These are phyloP conservation scores for Platanthera guangdongensis DNA, from an alignment of 106 monocot genomes.

Conservation along the genomic window DNA sequence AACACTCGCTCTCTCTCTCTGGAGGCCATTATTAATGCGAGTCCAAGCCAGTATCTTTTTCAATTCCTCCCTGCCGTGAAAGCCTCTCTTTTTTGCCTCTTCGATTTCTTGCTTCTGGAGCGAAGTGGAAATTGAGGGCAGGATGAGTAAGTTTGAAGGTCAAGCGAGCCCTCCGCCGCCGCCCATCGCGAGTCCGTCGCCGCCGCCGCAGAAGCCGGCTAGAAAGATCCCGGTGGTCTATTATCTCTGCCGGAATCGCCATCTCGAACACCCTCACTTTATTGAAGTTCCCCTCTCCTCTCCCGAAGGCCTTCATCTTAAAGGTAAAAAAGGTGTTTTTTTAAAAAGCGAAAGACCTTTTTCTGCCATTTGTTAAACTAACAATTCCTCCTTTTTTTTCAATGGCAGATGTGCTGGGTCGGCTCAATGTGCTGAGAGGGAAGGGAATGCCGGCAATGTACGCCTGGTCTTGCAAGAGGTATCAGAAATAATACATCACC, in stretches of 20 bases:
- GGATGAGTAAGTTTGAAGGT: conserved; percentile 19
- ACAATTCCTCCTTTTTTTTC: neutral
- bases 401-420: conserved; percentile 51
- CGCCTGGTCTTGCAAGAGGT: conserved; percentile 98
- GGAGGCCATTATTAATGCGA: conserved; percentile 14
- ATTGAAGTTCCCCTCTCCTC: conserved; percentile 55
- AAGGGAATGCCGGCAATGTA: conserved; percentile 73
- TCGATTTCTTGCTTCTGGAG: neutral
- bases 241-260: conserved; percentile 47
- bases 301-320: conserved; percentile 52
- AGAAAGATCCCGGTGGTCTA: conserved; percentile 54
- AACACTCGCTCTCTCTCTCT: neutral
- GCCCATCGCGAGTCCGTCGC: neutral
- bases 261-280: conserved; percentile 69
- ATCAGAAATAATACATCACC: neutral
- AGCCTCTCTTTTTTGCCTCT: neutral
- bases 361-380: neutral
- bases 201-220: conserved; percentile 6
- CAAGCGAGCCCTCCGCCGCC: conserved; percentile 39
- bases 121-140: conserved; percentile 14
- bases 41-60: neutral
- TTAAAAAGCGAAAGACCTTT: too few species aligned
- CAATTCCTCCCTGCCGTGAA: neutral
- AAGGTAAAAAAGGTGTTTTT: conserved; percentile 32
- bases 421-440: conserved; percentile 61